Evolutionary conservation across 352 stramenopile genomes (phyloP).

Genomic region (Globisporangium cylindrosporum): DNA sequence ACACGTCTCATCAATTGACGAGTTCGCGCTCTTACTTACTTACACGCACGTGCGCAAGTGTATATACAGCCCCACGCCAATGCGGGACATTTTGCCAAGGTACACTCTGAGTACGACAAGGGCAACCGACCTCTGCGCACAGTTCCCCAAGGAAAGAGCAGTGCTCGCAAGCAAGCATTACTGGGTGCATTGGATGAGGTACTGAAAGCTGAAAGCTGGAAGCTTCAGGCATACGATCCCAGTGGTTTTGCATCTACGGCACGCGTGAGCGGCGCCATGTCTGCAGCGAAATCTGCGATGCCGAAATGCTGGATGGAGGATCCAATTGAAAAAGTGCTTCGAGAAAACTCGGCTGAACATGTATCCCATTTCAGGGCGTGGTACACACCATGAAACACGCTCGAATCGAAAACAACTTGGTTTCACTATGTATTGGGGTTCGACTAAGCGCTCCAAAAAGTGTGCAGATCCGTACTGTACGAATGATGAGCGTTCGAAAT

Average conservation of each 20-base stretch:
- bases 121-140: background rate
- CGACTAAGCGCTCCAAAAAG: conserved; percentile 1
- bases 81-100: background rate
- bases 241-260: background rate
- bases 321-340: background rate
- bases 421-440: background rate
- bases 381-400: background rate
- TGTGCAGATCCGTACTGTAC: background rate
- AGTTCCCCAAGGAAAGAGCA: background rate
- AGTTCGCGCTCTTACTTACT: background rate
- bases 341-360: background rate
- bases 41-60: background rate
- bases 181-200: conserved; percentile 5
- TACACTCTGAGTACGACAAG: conserved; percentile 1
- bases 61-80: background rate
- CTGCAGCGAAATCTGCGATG: conserved; percentile 2
- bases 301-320: background rate
- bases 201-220: background rate
- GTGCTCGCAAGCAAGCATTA: background rate
- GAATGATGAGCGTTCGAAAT: background rate
- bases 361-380: background rate
- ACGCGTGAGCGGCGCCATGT: background rate
- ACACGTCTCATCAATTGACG: background rate
- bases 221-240: background rate
- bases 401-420: background rate